Evolutionary conservation across 441 rosid species (phyloP).

Genomic region (Gossypium davidsonii): DNA sequence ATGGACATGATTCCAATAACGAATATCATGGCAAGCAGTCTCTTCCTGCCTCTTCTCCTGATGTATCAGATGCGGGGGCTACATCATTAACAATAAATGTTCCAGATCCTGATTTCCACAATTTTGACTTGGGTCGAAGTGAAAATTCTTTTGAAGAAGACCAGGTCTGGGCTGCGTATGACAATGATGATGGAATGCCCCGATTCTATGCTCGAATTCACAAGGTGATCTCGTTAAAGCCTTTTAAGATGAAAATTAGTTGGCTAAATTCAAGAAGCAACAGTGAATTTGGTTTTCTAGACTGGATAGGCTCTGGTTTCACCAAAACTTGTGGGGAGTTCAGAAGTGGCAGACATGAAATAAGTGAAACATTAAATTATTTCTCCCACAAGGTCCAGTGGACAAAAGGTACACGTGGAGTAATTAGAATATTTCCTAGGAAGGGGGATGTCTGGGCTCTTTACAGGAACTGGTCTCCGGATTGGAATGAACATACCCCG

Average conservation of each 20-base stretch:
- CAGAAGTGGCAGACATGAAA: constrained; percentile 57
- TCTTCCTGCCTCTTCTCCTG: constrained; percentile 14
- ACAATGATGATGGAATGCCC: constrained; percentile 88
- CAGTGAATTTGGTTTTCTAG: constrained; percentile 56
- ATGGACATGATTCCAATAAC: constrained; percentile 16
- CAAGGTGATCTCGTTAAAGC: constrained; percentile 57
- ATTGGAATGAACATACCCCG: constrained; percentile 65
- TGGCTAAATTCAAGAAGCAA: constrained; percentile 81
- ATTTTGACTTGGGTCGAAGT: constrained; percentile 68
- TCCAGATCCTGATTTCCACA: constrained; percentile 90
- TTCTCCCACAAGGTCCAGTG: constrained; percentile 81
- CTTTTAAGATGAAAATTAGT: constrained; percentile 77
- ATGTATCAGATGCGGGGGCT: constrained; percentile 19
- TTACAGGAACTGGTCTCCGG: constrained; percentile 81
- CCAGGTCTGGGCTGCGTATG: constrained; percentile 94
- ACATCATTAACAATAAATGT: constrained; percentile 44
- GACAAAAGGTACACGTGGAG: constrained; percentile 66
- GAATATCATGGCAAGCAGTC: constrained; percentile 16
- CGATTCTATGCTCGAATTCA: constrained; percentile 84
- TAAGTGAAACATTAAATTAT: constrained; percentile 46
- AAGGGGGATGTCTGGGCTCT: constrained; percentile 93
- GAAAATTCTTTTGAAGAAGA: constrained; percentile 64
- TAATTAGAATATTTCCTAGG: constrained; percentile 57
- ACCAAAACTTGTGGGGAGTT: constrained; percentile 86
- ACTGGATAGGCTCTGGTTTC: constrained; percentile 84